Evolutionary conservation across 2,329 filamentous ascomycete genomes (phyloP).

Genomic region (Leptographium flavum): DNA sequence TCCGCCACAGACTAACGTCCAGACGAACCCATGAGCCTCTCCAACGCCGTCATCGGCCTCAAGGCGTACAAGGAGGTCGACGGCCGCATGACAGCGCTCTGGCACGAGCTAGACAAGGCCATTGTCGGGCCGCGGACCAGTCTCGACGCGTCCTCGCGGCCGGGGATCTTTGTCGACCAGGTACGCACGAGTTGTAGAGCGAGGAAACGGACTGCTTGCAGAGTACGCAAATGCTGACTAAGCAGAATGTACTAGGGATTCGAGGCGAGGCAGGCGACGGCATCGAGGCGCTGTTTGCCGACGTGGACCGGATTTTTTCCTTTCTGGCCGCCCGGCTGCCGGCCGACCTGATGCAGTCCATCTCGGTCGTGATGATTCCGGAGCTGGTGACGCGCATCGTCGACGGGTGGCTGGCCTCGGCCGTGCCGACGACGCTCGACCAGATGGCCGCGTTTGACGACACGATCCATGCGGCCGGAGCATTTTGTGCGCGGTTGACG

Average conservation of each 20-base stretch:
- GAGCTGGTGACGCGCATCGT: conserved; percentile 55
- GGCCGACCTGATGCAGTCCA: conserved; percentile 36
- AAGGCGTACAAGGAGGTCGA: conserved; percentile 48
- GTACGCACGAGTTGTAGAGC: conserved; percentile 16
- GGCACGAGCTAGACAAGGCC: conserved; percentile 46
- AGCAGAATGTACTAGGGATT: conserved; percentile 28
- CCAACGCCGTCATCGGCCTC: conserved; percentile 40
- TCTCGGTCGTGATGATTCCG: conserved; percentile 59
- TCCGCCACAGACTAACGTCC: neutral
- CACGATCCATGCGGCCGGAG: conserved; percentile 47
- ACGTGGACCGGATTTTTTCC: conserved; percentile 35
- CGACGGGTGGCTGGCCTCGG: conserved; percentile 57
- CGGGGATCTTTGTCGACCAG: conserved; percentile 25
- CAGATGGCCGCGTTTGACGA: conserved; percentile 59
- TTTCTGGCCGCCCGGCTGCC: conserved; percentile 41
- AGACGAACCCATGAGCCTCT: conserved; percentile 38
- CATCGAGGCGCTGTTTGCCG: conserved; percentile 35
- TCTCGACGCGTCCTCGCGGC: conserved; percentile 19
- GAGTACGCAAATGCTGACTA: too few relatives aligned
- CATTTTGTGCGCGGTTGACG: conserved; percentile 51
- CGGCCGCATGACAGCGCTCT: conserved; percentile 43
- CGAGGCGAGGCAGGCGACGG: conserved; percentile 27
- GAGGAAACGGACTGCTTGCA: too few relatives aligned
- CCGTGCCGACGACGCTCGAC: conserved; percentile 60
- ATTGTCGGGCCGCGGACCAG: conserved; percentile 47